phyloP scores from a whole-genome alignment of 2,329 filamentous ascomycete genomes.

The Pestalotiopsis sp. region DNA sequence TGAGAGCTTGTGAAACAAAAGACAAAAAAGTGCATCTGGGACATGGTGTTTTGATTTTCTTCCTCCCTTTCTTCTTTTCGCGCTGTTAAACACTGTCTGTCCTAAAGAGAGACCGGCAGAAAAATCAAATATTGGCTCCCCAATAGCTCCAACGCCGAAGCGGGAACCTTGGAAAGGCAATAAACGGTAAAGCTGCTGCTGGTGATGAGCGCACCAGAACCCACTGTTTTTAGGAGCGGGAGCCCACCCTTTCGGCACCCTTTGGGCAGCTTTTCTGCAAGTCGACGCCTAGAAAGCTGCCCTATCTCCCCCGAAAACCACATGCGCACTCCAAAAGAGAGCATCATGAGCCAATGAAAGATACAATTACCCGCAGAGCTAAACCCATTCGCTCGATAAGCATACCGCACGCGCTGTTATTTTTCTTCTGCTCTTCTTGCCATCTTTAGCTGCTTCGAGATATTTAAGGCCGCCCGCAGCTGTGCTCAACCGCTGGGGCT shows the following conservation, averaged over 20 bases:
- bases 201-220: background rate
- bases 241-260: background rate
- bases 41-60: background rate
- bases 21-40: too few relatives aligned
- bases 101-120: background rate
- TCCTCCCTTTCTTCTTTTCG: background rate
- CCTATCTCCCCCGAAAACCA: constrained; percentile 17
- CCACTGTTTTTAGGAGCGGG: background rate
- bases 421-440: background rate
- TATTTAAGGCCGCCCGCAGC: background rate
- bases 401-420: background rate
- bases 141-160: background rate
- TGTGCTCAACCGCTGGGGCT: background rate
- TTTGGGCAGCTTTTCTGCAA: background rate
- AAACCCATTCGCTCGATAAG: background rate
- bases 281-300: background rate
- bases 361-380: background rate
- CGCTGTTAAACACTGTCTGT: background rate
- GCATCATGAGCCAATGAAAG: background rate
- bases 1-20: too few relatives aligned
- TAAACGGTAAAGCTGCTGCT: background rate
- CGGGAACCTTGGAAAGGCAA: background rate
- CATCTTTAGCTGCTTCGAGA: background rate
- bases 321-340: constrained; percentile 24
- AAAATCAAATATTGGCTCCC: background rate